Evolutionary conservation across 2,329 filamentous ascomycete species (phyloP).

Genomic region (Daldinia eschscholtzii): DNA sequence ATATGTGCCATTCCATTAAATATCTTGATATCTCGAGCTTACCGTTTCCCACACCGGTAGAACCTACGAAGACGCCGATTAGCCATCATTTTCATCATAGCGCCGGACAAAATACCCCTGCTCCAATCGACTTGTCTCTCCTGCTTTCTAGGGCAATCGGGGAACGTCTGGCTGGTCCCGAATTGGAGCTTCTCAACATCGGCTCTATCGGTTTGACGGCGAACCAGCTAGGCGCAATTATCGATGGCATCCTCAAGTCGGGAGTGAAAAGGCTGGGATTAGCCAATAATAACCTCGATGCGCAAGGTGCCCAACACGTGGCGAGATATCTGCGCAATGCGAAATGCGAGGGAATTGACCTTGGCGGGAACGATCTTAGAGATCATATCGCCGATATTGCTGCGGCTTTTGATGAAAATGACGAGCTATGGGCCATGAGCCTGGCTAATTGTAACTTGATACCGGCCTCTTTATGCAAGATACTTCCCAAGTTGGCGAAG

Average conservation of each 20-base stretch:
- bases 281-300: slow-evolving; percentile 82
- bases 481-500: slow-evolving; percentile 79
- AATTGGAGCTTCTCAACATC: slow-evolving; percentile 85
- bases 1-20: slow-evolving; percentile 89
- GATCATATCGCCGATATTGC: slow-evolving; percentile 68
- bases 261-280: slow-evolving; percentile 84
- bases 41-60: slow-evolving; percentile 70
- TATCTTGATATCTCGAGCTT: slow-evolving; percentile 89
- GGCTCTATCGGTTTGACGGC: slow-evolving; percentile 81
- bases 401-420: slow-evolving; percentile 63
- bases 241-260: slow-evolving; percentile 85
- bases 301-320: slow-evolving; percentile 80
- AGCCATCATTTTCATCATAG: slow-evolving; percentile 47
- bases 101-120: slow-evolving; percentile 51
- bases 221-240: slow-evolving; percentile 77
- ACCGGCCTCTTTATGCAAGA: slow-evolving; percentile 76
- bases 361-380: slow-evolving; percentile 83
- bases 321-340: slow-evolving; percentile 80
- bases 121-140: slow-evolving; percentile 67
- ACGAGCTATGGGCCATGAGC: slow-evolving; percentile 82
- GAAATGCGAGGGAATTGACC: slow-evolving; percentile 86
- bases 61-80: slow-evolving; percentile 44
- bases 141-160: slow-evolving; percentile 81
- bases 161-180: slow-evolving; percentile 79
- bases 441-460: slow-evolving; percentile 87